Percentiles rank a stretch among this genome's conserved stretches.
phyloP scores from a whole-genome alignment of 2,329 filamentous ascomycete genomes.

The Pseudogymnoascus destructans region DNA sequence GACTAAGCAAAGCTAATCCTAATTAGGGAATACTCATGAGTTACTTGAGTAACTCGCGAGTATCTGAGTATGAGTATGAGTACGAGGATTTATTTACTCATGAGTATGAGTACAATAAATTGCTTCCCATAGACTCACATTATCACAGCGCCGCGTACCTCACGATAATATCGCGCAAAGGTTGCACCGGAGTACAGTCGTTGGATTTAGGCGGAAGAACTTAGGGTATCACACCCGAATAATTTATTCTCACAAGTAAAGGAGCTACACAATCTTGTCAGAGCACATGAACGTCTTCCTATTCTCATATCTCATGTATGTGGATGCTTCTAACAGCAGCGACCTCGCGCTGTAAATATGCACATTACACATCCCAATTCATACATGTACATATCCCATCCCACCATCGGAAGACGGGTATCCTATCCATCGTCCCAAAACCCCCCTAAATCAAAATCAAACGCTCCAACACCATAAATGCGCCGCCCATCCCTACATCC shows the following conservation, averaged over 20 bases:
- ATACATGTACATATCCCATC: slow-evolving; percentile 5
- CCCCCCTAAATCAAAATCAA: not conserved
- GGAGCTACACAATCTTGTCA: not conserved
- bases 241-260: not conserved
- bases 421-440: not conserved
- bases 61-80: no score
- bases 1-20: no score
- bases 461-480: slow-evolving; percentile 5
- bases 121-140: not conserved
- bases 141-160: not conserved
- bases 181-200: not conserved
- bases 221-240: not conserved
- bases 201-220: not conserved
- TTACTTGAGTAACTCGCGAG: no score
- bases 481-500: not conserved
- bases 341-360: slow-evolving; percentile 1
- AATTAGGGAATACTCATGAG: no score
- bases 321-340: slow-evolving; percentile 1
- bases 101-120: no score
- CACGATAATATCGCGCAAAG: not conserved
- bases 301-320: slow-evolving; percentile 3
- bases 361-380: slow-evolving; percentile 5
- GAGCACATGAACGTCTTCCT: not conserved
- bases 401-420: not conserved
- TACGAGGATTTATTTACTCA: no score